Percentiles rank a stretch among this genome's conserved stretches.
These are phyloP conservation scores for Lignosus rhinocerotis DNA, from an alignment of 1,284 basidiomycete species.

Conservation along the genomic window DNA sequence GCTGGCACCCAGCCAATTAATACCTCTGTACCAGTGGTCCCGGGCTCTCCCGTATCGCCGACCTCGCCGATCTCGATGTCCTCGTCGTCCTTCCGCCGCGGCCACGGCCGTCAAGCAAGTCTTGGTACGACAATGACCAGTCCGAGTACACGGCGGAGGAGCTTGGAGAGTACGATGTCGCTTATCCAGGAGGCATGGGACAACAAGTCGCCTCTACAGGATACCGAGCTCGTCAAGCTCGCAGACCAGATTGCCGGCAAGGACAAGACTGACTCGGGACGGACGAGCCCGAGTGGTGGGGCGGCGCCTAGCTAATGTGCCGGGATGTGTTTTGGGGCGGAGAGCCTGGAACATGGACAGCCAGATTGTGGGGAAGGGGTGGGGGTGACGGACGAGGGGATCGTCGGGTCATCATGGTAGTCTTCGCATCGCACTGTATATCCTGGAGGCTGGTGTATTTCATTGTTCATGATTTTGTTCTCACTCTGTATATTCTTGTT, in stretches of 20 bases:
- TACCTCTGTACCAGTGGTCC: constrained; percentile 25
- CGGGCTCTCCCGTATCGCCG: constrained; percentile 37
- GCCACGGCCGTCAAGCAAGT: constrained; percentile 86
- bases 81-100: constrained; percentile 61
- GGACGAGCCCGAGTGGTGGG: constrained; percentile 16
- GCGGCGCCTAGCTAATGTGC: constrained; percentile 14
- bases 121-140: constrained; percentile 96
- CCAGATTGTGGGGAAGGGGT: not conserved
- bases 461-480: constrained; percentile 8
- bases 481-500: constrained; percentile 9
- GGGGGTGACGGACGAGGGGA: not conserved
- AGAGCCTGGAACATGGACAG: not conserved
- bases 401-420: constrained; percentile 6
- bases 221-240: constrained; percentile 37
- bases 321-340: not conserved
- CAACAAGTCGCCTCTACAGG: constrained; percentile 27
- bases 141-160: constrained; percentile 89
- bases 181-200: constrained; percentile 91
- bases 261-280: constrained; percentile 21
- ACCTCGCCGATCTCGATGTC: constrained; percentile 39
- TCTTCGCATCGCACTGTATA: constrained; percentile 26
- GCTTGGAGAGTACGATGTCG: constrained; percentile 94
- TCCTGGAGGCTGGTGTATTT: constrained; percentile 24
- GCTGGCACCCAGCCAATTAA: constrained; percentile 19
- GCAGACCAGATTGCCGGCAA: constrained; percentile 36